Evolutionary conservation across 1,284 basidiomycete genomes (phyloP), one percentile per base, ranked within the genome.

Genomic region (Cerioporus squamosus): DNA sequence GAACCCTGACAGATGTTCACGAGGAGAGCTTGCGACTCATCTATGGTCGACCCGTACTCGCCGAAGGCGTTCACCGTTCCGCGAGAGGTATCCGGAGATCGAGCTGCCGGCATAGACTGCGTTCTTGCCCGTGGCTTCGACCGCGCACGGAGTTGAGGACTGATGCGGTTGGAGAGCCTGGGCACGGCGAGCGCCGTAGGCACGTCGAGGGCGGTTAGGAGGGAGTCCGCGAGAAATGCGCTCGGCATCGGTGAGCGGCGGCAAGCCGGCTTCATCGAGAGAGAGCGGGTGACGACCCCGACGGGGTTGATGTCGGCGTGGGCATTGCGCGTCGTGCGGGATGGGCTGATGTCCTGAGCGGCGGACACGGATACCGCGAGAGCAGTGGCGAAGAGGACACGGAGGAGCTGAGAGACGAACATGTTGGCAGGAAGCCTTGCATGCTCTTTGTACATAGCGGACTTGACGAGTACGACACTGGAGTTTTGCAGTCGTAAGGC

Each of bases 361-460:
- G 72, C 10, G 40, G 50, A 53, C 24, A 71, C 68, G 42, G 75
- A 58, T n/a, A 57, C 57, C 22, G 68, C 57, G 46, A 65, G 55
- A 42, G 74, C 57, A 9, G 66, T 68, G 23, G 60, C 24, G 22
- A 65, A 55, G 29, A 74, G 45, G 38, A 68, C 57, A 33, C 56
- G 72, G 22, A 73, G 68, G 33, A 82, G 56, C n/a, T n/a, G n/a
- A 24, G 73, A 82, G 15, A 77, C 73, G 40, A 80, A 78, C 59
- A 82, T 81, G 2, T 78, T 78, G 14, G 80, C 33, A 36, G 33
- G n/a, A n/a, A n/a, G n/a, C n/a, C n/a, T n/a, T n/a, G n/a, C n/a
- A n/a, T n/a, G n/a, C n/a, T n/a, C n/a, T n/a, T n/a, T n/a, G n/a
- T n/a, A n/a, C n/a, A n/a, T n/a, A n/a, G n/a, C n/a, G n/a, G n/a